Evolutionary conservation across 106 monocot species (phyloP), one percentile per base, ranked within the genome.

Genomic region (Acorus calamus): DNA sequence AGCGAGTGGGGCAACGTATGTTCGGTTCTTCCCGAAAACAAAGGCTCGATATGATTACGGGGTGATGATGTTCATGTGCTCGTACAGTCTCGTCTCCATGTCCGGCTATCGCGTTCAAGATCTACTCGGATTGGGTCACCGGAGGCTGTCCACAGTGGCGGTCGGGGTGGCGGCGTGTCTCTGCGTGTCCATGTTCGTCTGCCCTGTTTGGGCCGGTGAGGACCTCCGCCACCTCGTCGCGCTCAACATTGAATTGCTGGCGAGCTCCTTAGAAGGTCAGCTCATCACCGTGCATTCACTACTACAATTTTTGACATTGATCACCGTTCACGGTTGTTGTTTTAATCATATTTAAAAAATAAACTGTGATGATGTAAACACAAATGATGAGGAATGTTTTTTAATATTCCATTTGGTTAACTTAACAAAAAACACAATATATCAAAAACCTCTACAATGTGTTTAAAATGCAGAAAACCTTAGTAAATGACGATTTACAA

Each of bases 171-270:
- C 63, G 13, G 63, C 63, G 13, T 83, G 80, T 68, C 55, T 80
- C 59, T 55, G 52, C 4, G 69, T 68, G 11, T 80, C 74, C 42
- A 46, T 77, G 57, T 47, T 80, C 5, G n/a, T 83, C 10, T 80
- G 53, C 56, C 87, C 87, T 0, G 77, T 83, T n/a, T 87, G 87
- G 87, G 80, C 87, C 0, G 87, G 87, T 0, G 62, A 47, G 28
- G 78, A 87, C 41, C 87, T 87, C 6, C 77, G 80, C 59, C 44
- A 47, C 7, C 77, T 80, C 11, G 46, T 60, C 8, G 68, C 77
- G 2, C 42, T 52, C 42, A 77, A 83, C 60, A 44, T 83, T 10
- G 80, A 80, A 11, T 80, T 72, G 56, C 75, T 87, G 0, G 80
- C 80, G 2, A 50, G 44, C 28, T 75, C 69, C 62, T 53, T 87